Base-by-base conservation (phyloP, 257 asterid species). In the Jacaranda mimosifolia region DNA sequence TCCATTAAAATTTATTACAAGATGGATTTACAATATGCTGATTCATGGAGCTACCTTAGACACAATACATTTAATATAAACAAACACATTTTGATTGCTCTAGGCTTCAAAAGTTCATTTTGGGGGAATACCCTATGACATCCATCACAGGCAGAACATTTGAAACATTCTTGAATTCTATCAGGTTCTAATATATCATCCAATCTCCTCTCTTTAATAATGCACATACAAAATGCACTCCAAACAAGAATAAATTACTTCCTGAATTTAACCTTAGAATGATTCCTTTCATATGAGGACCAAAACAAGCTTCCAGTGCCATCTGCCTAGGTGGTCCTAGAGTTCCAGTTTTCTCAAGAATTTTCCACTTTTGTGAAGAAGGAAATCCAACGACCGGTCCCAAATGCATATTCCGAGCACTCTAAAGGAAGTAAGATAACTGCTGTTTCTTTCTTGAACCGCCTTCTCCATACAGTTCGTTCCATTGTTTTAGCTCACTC, bases 401-500 rank as follows among this genome's bases (percentile, higher is more conserved):
- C 42, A 64, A 35, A 56, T 68, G 63, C 58, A 58, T 21, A 46
- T 1, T 63, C 13, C 42, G 8, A 21, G 8, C 15, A 65, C 32
- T 58, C 79, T 89, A 94, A 56, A 94, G 86, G 91, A 94, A 94
- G 88, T 94, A 94, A 11, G 97, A 77, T n/a, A 94, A 75, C 82
- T 92, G 97, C 78, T 91, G 79, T 74, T 88, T 94, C 90, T 92
- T 92, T 81, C 98, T 88, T 18, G 98, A 91, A 68, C 98, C 98
- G 26, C 98, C 98, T 87, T 91, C 98, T 49, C 98, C 98, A 52
- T 92, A 94, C 4, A 89, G 90, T 14, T 92, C 97, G 68, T 94
- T 94, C 98, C 98, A 94, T 80, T 91, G 98, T 88, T 89, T 91
- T 60, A 94, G 91, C 89, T 92, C 98, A 5, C 78, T 81, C 98